Evolutionary conservation across 2,329 filamentous ascomycete genomes (phyloP).

Genomic region (Falciphora oryzae): DNA sequence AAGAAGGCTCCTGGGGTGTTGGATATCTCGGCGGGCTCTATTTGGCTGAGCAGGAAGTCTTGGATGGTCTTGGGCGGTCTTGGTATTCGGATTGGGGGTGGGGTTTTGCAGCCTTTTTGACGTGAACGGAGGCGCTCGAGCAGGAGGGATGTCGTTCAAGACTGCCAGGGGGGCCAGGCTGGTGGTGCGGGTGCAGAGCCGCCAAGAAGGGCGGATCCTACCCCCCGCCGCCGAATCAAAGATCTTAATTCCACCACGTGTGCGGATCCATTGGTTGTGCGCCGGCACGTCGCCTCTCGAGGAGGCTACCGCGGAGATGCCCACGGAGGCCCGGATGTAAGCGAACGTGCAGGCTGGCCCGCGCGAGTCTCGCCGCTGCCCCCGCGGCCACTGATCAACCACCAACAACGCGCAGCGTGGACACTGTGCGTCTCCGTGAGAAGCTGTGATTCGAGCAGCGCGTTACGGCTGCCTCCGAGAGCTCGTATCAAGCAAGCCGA

Average conservation of each 20-base stretch:
- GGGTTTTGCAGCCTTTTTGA: neutral
- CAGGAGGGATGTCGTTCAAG: neutral
- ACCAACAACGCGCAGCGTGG: neutral
- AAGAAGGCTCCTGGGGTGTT: neutral
- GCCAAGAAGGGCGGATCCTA: slow-evolving; percentile 1
- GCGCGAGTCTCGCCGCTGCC: neutral
- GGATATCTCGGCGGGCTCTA: slow-evolving; percentile 7
- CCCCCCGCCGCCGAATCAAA: slow-evolving; percentile 4
- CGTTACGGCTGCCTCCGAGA: too few relatives aligned
- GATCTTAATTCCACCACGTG: slow-evolving; percentile 8
- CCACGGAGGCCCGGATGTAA: neutral
- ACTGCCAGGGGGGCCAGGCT: neutral
- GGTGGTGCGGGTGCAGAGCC: neutral
- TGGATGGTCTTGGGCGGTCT: slow-evolving; percentile 3
- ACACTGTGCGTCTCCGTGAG: neutral
- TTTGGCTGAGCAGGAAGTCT: neutral
- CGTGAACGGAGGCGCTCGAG: neutral
- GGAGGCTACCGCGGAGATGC: neutral
- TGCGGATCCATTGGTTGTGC: neutral
- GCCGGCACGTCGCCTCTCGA: neutral
- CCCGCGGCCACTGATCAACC: too few relatives aligned
- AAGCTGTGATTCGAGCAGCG: too few relatives aligned
- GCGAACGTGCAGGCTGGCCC: neutral
- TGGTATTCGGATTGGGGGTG: neutral
- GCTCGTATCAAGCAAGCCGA: neutral